A percentile compares a stretch with the other conserved stretches of the same genome.
Conservation (phyloP, 148 eudicot species). For the Suaeda aralocaspica region DNA sequence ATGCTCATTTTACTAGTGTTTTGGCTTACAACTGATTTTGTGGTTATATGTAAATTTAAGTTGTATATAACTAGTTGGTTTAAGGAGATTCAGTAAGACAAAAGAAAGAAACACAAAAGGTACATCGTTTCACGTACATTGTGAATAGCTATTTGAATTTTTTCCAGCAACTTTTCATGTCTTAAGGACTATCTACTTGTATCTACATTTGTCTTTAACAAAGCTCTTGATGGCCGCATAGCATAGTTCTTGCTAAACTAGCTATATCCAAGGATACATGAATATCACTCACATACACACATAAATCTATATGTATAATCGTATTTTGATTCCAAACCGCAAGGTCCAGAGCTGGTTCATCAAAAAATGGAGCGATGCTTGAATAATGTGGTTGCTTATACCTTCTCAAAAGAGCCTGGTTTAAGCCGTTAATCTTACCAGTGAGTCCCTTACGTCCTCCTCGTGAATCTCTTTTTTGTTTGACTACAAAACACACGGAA, state of each 20-base stretch:
- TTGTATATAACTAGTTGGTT: too few relatives aligned
- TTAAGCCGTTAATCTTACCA: conserved; percentile 20
- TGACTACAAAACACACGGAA: conserved; percentile 31
- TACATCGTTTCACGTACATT: too few relatives aligned
- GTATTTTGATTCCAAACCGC: neutral
- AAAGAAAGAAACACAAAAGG: too few relatives aligned
- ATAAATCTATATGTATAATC: too few relatives aligned
- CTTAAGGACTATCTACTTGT: neutral
- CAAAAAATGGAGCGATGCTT: neutral
- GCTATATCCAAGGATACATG: neutral
- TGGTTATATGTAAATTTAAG: too few relatives aligned
- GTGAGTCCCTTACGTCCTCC: conserved; percentile 31
- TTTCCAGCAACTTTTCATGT: neutral
- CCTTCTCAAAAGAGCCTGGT: neutral
- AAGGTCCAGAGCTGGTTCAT: neutral
- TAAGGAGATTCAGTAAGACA: too few relatives aligned
- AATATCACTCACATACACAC: neutral
- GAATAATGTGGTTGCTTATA: neutral
- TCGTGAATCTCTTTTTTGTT: conserved; percentile 26
- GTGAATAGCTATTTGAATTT: too few relatives aligned
- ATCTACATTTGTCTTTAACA: neutral
- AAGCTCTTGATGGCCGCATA: neutral
- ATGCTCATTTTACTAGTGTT: too few relatives aligned
- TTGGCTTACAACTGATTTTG: too few relatives aligned
- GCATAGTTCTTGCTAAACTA: neutral